A percentile compares a stretch with the other conserved stretches of the same genome.
These are phyloP conservation scores for Aspergillus thermomutatus DNA, from an alignment of 2,329 filamentous ascomycete species.

Conservation along the genomic window DNA sequence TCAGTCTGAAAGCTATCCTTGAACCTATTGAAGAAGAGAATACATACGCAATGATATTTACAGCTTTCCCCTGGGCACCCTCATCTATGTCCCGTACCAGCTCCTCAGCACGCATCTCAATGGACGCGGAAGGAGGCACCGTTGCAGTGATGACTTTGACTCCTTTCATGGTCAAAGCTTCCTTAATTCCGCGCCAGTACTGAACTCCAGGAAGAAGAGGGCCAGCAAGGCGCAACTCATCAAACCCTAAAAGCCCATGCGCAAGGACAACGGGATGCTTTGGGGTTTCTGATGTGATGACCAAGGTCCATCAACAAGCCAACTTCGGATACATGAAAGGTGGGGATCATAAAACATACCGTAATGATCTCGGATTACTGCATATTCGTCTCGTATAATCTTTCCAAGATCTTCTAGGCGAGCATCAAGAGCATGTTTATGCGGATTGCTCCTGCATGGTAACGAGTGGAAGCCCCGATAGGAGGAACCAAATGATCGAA, in stretches of 20 bases:
- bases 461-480: constrained; percentile 17
- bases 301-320: background rate
- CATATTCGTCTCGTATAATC: constrained; percentile 60
- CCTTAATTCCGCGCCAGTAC: constrained; percentile 63
- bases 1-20: constrained; percentile 2
- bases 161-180: constrained; percentile 54
- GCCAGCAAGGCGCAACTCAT: constrained; percentile 57
- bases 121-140: constrained; percentile 58
- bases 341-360: constrained; percentile 31
- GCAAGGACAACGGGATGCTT: constrained; percentile 61
- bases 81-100: constrained; percentile 52
- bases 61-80: constrained; percentile 54
- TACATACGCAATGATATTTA: constrained; percentile 63
- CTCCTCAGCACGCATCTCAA: constrained; percentile 55
- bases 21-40: background rate
- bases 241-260: constrained; percentile 65
- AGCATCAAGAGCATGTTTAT: constrained; percentile 39
- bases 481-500: background rate
- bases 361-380: constrained; percentile 56
- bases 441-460: constrained; percentile 10
- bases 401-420: constrained; percentile 51
- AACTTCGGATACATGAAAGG: background rate
- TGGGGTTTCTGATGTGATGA: constrained; percentile 33
- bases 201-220: constrained; percentile 55
- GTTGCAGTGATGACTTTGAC: constrained; percentile 60